A percentile compares a stretch with the other conserved stretches of the same genome.
Conservation (phyloP, 164 flowering plant species). For the Vitis cinerea region DNA sequence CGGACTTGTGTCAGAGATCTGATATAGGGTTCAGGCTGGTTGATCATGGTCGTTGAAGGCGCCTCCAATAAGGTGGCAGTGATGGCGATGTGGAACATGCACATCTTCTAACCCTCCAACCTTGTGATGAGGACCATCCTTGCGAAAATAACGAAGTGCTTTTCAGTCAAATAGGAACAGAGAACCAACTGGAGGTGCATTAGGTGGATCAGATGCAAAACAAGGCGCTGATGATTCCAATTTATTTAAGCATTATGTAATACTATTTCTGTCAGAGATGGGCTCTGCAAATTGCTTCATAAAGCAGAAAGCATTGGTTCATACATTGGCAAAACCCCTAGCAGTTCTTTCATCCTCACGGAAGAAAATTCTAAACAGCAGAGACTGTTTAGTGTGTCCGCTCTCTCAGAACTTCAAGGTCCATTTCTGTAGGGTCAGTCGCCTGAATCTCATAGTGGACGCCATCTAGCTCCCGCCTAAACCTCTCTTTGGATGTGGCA, state of each 20-base stretch:
- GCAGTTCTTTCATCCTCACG: neutral
- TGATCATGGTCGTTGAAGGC: no score
- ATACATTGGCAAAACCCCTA: neutral
- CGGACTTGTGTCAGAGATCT: no score
- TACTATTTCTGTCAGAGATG: constrained; percentile 5
- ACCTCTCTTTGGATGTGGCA: constrained; percentile 69
- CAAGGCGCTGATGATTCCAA: neutral
- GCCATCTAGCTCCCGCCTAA: constrained; percentile 59
- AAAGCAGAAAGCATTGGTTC: constrained; percentile 6
- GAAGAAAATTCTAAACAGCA: neutral
- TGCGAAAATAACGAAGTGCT: no score
- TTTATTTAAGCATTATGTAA: constrained; percentile 11
- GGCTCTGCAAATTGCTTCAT: neutral
- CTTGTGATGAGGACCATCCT: no score
- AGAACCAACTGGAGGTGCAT: no score
- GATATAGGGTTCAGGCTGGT: no score
- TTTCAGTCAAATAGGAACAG: no score
- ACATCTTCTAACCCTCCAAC: no score
- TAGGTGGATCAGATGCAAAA: no score
- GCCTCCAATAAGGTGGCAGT: no score
- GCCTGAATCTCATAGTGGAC: constrained; percentile 76
- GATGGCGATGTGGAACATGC: no score
- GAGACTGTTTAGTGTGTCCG: constrained; percentile 42
- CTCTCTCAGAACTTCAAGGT: constrained; percentile 57
- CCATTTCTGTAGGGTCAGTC: constrained; percentile 76